Evolutionary conservation across 2,329 filamentous ascomycete genomes (phyloP).

Genomic region (Trichoderma brevicompactum): DNA sequence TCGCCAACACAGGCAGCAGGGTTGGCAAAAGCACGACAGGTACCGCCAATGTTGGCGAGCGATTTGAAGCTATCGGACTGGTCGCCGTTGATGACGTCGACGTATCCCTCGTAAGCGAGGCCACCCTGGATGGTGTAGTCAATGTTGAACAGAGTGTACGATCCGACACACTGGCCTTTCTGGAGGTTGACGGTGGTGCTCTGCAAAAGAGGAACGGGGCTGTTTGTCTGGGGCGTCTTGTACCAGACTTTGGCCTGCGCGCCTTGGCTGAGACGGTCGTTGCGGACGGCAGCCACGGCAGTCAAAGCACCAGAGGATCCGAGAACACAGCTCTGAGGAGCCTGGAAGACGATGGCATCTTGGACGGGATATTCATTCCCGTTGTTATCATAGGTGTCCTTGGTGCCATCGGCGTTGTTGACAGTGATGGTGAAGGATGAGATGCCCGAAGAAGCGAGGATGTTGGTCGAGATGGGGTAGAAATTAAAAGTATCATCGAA

Average conservation of each 20-base stretch:
- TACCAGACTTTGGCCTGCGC: conserved; percentile 51
- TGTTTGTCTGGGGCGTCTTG: conserved; percentile 47
- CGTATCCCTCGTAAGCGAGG: conserved; percentile 49
- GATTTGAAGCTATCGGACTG: conserved; percentile 55
- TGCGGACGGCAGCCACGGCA: conserved; percentile 54
- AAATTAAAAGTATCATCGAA: conserved; percentile 66
- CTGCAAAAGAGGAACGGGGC: conserved; percentile 49
- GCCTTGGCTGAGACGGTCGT: conserved; percentile 49
- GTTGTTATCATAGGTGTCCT: conserved; percentile 59
- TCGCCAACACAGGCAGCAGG: conserved; percentile 38
- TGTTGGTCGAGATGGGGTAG: conserved; percentile 52
- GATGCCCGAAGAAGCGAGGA: conserved; percentile 63
- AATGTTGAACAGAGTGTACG: conserved; percentile 54
- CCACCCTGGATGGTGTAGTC: conserved; percentile 51
- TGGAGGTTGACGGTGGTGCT: conserved; percentile 46
- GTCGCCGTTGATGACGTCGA: conserved; percentile 51
- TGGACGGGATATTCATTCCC: conserved; percentile 58
- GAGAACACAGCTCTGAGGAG: conserved; percentile 60
- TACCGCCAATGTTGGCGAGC: conserved; percentile 49
- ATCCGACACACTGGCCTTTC: conserved; percentile 50
- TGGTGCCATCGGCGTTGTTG: conserved; percentile 52
- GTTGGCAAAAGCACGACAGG: conserved; percentile 49
- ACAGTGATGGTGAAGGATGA: conserved; percentile 62
- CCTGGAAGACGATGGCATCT: conserved; percentile 60
- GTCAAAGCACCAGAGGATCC: conserved; percentile 49